Evolutionary conservation across 1,139 yeast species (phyloP).

Genomic region (Candida glucosophila): DNA sequence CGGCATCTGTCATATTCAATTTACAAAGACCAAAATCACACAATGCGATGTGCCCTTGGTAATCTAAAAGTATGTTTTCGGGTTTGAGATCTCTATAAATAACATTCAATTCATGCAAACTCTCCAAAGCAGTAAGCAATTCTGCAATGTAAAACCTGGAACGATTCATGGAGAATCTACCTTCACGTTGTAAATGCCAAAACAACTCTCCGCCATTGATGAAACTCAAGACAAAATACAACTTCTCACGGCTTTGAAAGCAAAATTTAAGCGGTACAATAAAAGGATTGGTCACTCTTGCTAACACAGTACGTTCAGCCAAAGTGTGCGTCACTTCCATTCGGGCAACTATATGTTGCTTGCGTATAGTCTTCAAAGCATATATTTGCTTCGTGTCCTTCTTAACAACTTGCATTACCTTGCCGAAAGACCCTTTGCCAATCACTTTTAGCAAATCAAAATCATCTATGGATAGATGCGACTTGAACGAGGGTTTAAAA

Average conservation of each 20-base stretch:
- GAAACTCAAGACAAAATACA: conserved; percentile 83
- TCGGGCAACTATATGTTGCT: conserved; percentile 87
- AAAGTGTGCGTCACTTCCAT: conserved; percentile 94
- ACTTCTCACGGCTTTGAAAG: conserved; percentile 91
- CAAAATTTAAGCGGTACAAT: conserved; percentile 95
- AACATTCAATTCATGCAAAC: conserved; percentile 82
- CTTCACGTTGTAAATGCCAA: conserved; percentile 88
- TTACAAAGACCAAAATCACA: conserved; percentile 97
- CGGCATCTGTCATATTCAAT: conserved; percentile 81
- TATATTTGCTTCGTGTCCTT: conserved; percentile 90
- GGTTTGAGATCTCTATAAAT: conserved; percentile 95
- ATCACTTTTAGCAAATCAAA: conserved; percentile 89
- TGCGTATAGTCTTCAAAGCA: conserved; percentile 87
- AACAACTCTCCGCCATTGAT: conserved; percentile 97
- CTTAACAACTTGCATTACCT: conserved; percentile 96
- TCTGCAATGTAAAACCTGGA: conserved; percentile 93
- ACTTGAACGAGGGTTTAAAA: conserved; percentile 61
- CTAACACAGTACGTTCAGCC: conserved; percentile 91
- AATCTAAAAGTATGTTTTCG: conserved; percentile 85
- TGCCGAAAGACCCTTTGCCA: conserved; percentile 97
- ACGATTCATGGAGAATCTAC: conserved; percentile 80
- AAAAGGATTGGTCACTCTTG: conserved; percentile 91
- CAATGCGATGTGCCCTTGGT: conserved; percentile 93
- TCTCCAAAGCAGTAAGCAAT: conserved; percentile 83
- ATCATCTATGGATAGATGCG: conserved; percentile 77